These are phyloP conservation scores for Dunaliella sp. DNA, from an alignment of 139 green algal species.

Conservation along the genomic window DNA sequence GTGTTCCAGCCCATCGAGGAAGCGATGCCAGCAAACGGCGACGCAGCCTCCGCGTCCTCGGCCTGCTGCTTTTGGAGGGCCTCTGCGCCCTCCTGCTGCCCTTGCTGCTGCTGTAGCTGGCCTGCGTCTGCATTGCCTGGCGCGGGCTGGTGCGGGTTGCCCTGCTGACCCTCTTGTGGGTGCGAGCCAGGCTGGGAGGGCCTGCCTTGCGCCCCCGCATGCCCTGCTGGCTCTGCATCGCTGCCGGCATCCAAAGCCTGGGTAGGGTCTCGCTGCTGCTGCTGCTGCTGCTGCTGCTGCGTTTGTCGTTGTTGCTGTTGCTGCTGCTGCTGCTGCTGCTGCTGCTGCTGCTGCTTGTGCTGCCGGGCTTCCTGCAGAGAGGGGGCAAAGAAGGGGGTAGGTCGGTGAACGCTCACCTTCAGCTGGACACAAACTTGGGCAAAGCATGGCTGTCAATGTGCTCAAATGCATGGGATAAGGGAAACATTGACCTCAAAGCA, in stretches of 20 bases:
- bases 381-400: no score
- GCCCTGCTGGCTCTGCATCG: neutral
- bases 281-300: neutral
- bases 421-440: no score
- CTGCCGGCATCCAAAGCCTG: neutral
- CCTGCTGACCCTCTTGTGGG: no score
- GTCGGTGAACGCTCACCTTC: no score
- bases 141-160: slow-evolving; percentile 2
- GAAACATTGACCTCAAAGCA: no score
- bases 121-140: slow-evolving; percentile 10
- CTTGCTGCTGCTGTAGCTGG: slow-evolving; percentile 4
- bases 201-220: neutral
- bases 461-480: no score
- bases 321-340: neutral
- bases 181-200: no score
- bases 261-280: no score
- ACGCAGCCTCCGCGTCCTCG: slow-evolving; percentile 22
- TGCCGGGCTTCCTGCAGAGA: neutral
- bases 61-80: neutral
- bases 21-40: slow-evolving; percentile 66
- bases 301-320: neutral
- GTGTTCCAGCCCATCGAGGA: slow-evolving; percentile 76
- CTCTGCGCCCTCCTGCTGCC: neutral
- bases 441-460: no score
- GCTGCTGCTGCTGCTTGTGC: neutral